Conservation (phyloP, 2,329 filamentous ascomycete species). For the Myriosclerotinia scirpicola region DNA sequence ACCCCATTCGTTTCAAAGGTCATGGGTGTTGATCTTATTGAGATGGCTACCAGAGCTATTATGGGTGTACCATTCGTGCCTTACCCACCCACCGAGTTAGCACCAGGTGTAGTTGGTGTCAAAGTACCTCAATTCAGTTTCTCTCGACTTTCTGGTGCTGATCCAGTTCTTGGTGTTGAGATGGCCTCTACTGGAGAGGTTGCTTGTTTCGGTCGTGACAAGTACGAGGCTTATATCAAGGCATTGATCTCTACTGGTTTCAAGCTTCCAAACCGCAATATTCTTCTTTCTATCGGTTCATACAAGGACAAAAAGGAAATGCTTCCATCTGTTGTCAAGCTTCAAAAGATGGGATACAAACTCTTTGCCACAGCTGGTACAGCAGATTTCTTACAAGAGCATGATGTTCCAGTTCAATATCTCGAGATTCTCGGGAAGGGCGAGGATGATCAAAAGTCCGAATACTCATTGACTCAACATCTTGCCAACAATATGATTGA, state of each 20-base stretch:
- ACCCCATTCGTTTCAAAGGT: constrained; percentile 99
- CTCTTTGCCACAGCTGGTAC: constrained; percentile 96
- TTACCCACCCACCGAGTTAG: constrained; percentile 76
- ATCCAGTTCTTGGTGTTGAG: constrained; percentile 94
- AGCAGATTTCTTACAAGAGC: constrained; percentile 91
- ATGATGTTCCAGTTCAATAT: constrained; percentile 89
- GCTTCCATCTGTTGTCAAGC: constrained; percentile 85
- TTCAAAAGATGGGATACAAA: constrained; percentile 90
- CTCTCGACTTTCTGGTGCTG: constrained; percentile 91
- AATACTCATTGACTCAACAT: constrained; percentile 96
- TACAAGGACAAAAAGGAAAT: constrained; percentile 99
- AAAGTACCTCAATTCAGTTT: constrained; percentile 99
- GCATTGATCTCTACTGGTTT: constrained; percentile 94
- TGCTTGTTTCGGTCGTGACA: constrained; percentile 91
- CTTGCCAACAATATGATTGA: constrained; percentile 94
- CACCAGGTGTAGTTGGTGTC: constrained; percentile 84
- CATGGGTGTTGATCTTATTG: constrained; percentile 93
- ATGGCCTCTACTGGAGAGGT: constrained; percentile 99
- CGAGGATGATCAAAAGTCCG: constrained; percentile 83
- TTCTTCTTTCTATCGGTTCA: constrained; percentile 90
- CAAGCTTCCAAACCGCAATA: constrained; percentile 92
- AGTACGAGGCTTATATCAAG: constrained; percentile 98
- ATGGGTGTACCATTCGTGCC: constrained; percentile 76
- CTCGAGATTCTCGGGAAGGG: constrained; percentile 79
- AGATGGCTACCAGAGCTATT: constrained; percentile 85